Evolutionary conservation across 495 filamentous ascomycete genomes (phyloP).

Genomic region (Parachaetomium inaequale): DNA sequence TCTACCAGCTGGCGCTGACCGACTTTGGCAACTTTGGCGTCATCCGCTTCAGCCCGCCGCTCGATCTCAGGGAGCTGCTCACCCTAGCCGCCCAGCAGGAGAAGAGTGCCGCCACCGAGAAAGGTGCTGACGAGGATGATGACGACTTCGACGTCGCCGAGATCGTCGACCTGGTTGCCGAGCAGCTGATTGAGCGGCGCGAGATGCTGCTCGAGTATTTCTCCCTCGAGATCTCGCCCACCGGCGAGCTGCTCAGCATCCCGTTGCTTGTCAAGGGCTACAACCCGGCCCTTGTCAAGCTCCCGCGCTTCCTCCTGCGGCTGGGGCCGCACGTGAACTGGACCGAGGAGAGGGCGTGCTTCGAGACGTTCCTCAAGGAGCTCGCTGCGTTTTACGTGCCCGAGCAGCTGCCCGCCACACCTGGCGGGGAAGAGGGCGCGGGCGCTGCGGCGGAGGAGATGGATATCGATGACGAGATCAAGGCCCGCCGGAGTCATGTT

Average conservation of each 20-base stretch:
- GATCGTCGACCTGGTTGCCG: conserved; percentile 58
- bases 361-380: conserved; percentile 78
- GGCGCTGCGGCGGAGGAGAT: conserved; percentile 1
- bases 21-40: conserved; percentile 94
- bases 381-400: conserved; percentile 91
- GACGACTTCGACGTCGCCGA: conserved; percentile 58
- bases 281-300: conserved; percentile 74
- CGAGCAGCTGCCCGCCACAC: conserved; percentile 66
- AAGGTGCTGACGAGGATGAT: conserved; percentile 30
- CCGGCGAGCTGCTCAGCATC: conserved; percentile 72
- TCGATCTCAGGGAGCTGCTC: conserved; percentile 68
- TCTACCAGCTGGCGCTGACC: conserved; percentile 94
- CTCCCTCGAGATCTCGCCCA: conserved; percentile 71
- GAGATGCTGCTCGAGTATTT: conserved; percentile 96
- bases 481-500: conserved; percentile 54
- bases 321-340: conserved; percentile 89
- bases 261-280: conserved; percentile 89
- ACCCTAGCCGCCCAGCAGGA: conserved; percentile 69
- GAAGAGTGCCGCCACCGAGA: conserved; percentile 32
- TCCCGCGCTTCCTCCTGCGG: conserved; percentile 83
- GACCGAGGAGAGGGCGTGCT: conserved; percentile 79
- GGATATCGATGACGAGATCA: conserved; percentile 39
- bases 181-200: conserved; percentile 63
- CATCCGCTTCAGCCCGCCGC: conserved; percentile 74
- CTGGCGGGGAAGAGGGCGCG: conserved; percentile 31